Evolutionary conservation across 139 green algal species (phyloP).

Genomic region (Picochlorum sp.): DNA sequence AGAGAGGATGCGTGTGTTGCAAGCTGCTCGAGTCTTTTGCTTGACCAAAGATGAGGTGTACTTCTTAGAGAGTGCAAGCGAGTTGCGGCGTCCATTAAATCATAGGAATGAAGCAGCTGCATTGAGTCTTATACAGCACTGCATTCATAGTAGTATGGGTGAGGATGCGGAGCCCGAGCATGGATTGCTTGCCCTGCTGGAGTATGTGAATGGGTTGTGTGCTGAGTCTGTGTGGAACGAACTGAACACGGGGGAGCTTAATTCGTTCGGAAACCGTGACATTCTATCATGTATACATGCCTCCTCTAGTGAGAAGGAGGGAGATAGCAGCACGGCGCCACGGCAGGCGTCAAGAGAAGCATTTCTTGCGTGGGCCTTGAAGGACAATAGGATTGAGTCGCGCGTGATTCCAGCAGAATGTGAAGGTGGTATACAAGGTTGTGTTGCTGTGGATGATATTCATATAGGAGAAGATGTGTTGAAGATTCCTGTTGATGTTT

Average conservation of each 20-base stretch:
- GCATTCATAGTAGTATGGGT: background rate
- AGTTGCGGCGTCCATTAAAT: constrained; percentile 33
- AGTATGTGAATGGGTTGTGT: background rate
- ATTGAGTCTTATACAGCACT: constrained; percentile 41
- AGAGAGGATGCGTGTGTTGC: constrained; percentile 2
- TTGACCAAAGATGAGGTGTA: constrained; percentile 31
- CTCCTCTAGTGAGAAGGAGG: background rate
- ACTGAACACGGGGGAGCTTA: background rate
- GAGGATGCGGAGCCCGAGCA: background rate
- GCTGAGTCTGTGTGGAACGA: constrained; percentile 19
- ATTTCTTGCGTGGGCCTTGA: constrained; percentile 22
- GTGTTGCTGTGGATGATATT: constrained; percentile 26
- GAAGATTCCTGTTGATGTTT: constrained; percentile 25
- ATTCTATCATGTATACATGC: too few species aligned
- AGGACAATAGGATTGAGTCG: background rate
- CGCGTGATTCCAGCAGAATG: constrained; percentile 18
- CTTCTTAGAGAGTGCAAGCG: constrained; percentile 18
- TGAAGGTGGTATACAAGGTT: constrained; percentile 29
- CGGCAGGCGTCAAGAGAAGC: background rate
- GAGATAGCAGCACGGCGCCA: constrained; percentile 13
- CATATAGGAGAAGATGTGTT: constrained; percentile 31
- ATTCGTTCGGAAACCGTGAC: too few species aligned
- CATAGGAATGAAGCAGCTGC: constrained; percentile 57
- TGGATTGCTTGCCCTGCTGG: constrained; percentile 10
- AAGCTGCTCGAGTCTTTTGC: constrained; percentile 16